These are phyloP conservation scores for Podaxis pistillaris DNA, from an alignment of 768 basidiomycete species.

Conservation along the genomic window DNA sequence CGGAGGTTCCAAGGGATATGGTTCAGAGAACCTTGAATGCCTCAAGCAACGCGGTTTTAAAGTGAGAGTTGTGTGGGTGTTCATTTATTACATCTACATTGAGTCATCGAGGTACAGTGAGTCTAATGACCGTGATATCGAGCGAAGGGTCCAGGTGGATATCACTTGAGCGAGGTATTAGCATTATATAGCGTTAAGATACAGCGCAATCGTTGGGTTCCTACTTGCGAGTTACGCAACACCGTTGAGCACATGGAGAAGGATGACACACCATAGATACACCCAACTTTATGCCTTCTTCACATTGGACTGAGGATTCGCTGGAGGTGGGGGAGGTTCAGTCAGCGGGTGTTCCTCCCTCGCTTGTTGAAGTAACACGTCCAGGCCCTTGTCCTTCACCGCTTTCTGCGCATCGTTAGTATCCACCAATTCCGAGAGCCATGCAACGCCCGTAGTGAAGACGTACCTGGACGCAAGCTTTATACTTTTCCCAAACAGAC, in stretches of 20 bases:
- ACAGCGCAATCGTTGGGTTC: too few species aligned
- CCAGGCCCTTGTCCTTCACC: conserved; percentile 73
- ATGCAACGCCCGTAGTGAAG: not conserved
- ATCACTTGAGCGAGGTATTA: too few species aligned
- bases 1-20: too few species aligned
- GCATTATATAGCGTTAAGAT: too few species aligned
- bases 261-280: not conserved
- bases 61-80: not conserved
- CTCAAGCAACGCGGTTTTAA: not conserved
- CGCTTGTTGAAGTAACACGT: conserved; percentile 75
- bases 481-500: conserved; percentile 77
- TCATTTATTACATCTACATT: not conserved
- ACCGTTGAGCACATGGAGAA: too few species aligned
- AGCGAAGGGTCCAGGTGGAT: too few species aligned
- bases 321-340: conserved; percentile 45
- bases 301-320: not conserved
- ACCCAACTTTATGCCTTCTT: not conserved
- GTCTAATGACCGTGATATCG: too few species aligned
- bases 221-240: too few species aligned
- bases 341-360: conserved; percentile 75
- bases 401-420: conserved; percentile 55
- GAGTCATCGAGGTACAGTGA: too few species aligned
- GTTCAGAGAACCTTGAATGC: too few species aligned
- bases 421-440: not conserved
- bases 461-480: conserved; percentile 78